Base-by-base conservation (phyloP, 768 basidiomycete genomes). In the Scleroderma citrinum region DNA sequence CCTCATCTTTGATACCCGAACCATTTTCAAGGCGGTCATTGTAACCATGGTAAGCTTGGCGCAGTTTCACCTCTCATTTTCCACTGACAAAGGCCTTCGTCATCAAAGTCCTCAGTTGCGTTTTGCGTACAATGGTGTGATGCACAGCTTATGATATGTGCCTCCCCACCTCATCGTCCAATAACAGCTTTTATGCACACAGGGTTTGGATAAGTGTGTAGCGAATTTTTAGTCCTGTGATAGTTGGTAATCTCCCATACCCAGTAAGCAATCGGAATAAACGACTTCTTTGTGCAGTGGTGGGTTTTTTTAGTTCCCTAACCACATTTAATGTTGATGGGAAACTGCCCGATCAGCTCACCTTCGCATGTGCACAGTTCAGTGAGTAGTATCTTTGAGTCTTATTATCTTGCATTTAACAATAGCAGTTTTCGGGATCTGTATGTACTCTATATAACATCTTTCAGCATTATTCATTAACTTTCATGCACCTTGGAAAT, bases 181-280 rank as follows among this genome's bases (percentile, higher is more conserved):
- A 7, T 21, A 7, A 38, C 37, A 63, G 61, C 45, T 62, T 62
- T 34, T 63, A 63, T 21, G 48, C 49, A 20, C 61, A 62, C 21
- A 59, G 59, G 31, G 56, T 63, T 17, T 63, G 59, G 58, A 60
- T 62, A 53, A 62, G 60, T 62, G 34, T 36, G 59, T 37, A 16
- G 14, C 16, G 17, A 13, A 13, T 2, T 3, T 19, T 16, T 14
- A 16, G 20, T 16, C 11, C 1, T 17, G 19, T 34, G 12, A 7
- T 37, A 8, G 2, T 2, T 34, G 2, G 17, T 36, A 31, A 54
- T 7, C 16, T 31, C 17, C 21, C 12, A 5, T 21, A 34, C 32
- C 13, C 39, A 62, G 60, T 63, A 21, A 60, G 58, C 3, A 53
- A 44, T 43, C 24, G 11, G 31, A 62, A 61, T 34, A 52, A 49